Conservation (phyloP, 1,139 yeast species). For the Debaryomyces sp. region DNA sequence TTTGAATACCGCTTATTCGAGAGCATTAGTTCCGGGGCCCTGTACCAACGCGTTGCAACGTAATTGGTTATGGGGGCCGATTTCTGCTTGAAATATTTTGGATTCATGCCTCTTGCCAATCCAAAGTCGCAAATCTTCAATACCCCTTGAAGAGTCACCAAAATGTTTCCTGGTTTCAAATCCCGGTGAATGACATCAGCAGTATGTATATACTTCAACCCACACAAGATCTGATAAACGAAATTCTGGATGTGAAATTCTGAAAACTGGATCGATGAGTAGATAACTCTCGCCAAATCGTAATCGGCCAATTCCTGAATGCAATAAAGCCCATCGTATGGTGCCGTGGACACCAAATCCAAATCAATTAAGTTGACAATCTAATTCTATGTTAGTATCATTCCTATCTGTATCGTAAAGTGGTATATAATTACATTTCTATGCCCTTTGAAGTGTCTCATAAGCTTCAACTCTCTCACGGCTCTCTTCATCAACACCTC, state of each 20-base stretch:
- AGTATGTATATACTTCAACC: slow-evolving; percentile 79
- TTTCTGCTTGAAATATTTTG: slow-evolving; percentile 39
- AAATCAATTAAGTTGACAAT: slow-evolving; percentile 73
- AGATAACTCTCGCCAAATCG: slow-evolving; percentile 78
- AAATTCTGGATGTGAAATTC: slow-evolving; percentile 80
- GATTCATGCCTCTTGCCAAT: slow-evolving; percentile 73
- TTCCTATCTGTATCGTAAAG: not conserved
- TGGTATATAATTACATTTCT: slow-evolving; percentile 50
- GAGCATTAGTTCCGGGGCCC: slow-evolving; percentile 89
- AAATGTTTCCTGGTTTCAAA: slow-evolving; percentile 80
- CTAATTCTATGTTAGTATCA: slow-evolving; percentile 22
- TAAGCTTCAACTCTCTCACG: slow-evolving; percentile 72
- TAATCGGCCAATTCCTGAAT: slow-evolving; percentile 77
- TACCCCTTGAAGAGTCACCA: slow-evolving; percentile 70
- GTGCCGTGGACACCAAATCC: slow-evolving; percentile 64
- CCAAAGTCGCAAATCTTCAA: slow-evolving; percentile 89
- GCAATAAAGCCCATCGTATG: slow-evolving; percentile 85
- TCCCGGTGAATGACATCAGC: slow-evolving; percentile 87
- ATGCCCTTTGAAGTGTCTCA: slow-evolving; percentile 83
- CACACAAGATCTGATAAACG: slow-evolving; percentile 77
- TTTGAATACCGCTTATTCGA: slow-evolving; percentile 57
- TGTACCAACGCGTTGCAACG: slow-evolving; percentile 94
- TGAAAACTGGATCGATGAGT: slow-evolving; percentile 73
- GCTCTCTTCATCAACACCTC: slow-evolving; percentile 74
- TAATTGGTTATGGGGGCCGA: slow-evolving; percentile 67